Percentiles rank a stretch among this genome's conserved stretches.
Conservation (phyloP, 1,139 yeast species). For the Nakaseomyces bracarensis region DNA sequence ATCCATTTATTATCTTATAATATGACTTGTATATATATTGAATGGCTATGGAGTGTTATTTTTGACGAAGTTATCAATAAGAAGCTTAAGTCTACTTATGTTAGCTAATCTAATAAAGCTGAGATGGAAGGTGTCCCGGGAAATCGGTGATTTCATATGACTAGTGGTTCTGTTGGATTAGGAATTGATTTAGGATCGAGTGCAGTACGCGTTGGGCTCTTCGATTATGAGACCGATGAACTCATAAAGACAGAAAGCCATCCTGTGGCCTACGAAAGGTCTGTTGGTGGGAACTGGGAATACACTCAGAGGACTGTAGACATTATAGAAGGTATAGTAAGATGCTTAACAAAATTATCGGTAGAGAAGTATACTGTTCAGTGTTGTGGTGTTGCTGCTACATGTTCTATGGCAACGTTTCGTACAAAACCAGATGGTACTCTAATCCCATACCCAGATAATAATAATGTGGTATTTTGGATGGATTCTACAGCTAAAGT, state of each 20-base stretch:
- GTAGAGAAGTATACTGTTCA: constrained; percentile 13
- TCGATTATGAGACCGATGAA: constrained; percentile 17
- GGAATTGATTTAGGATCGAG: constrained; percentile 54
- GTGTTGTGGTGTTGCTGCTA: constrained; percentile 38
- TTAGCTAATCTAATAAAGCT: no score
- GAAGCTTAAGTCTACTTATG: no score
- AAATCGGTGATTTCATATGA: no score
- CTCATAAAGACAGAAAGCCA: constrained; percentile 16
- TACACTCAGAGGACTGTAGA: constrained; percentile 41
- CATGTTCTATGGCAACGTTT: constrained; percentile 47
- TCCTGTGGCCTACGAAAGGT: constrained; percentile 25
- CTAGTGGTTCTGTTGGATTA: constrained; percentile 24
- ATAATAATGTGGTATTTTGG: constrained; percentile 47
- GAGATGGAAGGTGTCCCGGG: no score
- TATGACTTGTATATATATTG: no score
- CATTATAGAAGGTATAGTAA: constrained; percentile 30
- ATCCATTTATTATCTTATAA: no score
- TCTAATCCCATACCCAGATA: constrained; percentile 22
- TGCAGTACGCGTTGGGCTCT: constrained; percentile 38
- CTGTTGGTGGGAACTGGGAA: constrained; percentile 12
- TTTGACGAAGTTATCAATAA: no score
- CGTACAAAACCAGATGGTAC: constrained; percentile 8
- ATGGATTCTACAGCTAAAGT: constrained; percentile 44
- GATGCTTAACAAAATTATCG: constrained; percentile 17
- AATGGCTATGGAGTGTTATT: no score